Evolutionary conservation across 2,329 filamentous ascomycete species (phyloP).

Genomic region (Fusarium acutatum): DNA sequence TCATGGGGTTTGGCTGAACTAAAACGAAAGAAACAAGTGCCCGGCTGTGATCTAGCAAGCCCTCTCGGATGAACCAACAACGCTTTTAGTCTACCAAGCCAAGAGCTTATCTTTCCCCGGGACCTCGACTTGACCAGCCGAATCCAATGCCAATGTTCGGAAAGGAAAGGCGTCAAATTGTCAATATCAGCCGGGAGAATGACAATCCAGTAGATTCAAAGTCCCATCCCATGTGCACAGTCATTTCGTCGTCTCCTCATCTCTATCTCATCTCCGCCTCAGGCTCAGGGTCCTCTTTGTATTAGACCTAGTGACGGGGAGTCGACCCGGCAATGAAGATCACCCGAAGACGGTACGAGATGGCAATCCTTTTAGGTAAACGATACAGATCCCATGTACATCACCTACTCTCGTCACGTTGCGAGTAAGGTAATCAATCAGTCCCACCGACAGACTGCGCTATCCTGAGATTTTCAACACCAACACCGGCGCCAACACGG

Average conservation of each 20-base stretch:
- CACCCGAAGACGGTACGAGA: slow-evolving; percentile 9
- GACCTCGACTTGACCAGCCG: slow-evolving; percentile 5
- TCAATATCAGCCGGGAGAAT: background rate
- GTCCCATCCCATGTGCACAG: slow-evolving; percentile 8
- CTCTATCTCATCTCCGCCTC: slow-evolving; percentile 13
- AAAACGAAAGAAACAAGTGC: slow-evolving; percentile 4
- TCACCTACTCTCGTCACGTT: background rate
- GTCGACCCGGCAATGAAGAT: slow-evolving; percentile 29
- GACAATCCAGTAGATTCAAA: background rate
- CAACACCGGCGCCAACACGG: slow-evolving; percentile 15
- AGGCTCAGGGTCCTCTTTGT: background rate
- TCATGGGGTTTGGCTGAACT: slow-evolving; percentile 6
- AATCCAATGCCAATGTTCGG: background rate
- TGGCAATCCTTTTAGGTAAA: background rate
- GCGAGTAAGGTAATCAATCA: slow-evolving; percentile 20
- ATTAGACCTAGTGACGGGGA: slow-evolving; percentile 8
- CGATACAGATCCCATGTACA: background rate
- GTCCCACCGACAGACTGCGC: slow-evolving; percentile 11
- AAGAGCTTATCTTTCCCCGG: slow-evolving; percentile 2
- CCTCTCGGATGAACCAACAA: background rate
- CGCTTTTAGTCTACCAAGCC: background rate
- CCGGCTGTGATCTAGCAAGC: background rate
- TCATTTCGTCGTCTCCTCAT: slow-evolving; percentile 17
- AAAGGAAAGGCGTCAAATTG: background rate
- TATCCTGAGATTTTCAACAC: slow-evolving; percentile 17